These are phyloP conservation scores for Schizophyllum amplum DNA, from an alignment of 1,284 basidiomycete species.

Conservation along the genomic window DNA sequence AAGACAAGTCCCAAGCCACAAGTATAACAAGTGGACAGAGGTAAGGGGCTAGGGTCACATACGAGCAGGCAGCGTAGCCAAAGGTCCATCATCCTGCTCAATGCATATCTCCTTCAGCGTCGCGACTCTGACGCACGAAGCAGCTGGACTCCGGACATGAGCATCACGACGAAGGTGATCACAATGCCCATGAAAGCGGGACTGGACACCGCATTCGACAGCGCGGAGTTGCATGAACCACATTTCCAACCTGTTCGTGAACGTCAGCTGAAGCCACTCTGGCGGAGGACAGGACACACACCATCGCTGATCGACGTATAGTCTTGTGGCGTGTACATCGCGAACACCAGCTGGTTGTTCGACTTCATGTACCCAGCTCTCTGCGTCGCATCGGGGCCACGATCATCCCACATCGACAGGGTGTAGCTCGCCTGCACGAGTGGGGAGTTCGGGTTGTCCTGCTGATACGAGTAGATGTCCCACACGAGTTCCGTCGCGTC, in stretches of 20 bases:
- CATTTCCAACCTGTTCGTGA: neutral
- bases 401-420: slow-evolving; percentile 71
- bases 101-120: neutral
- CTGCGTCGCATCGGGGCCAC: slow-evolving; percentile 55
- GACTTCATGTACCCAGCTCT: slow-evolving; percentile 62
- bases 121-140: slow-evolving; percentile 29
- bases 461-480: slow-evolving; percentile 76
- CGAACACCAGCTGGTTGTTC: slow-evolving; percentile 71
- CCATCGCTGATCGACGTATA: slow-evolving; percentile 72
- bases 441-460: slow-evolving; percentile 53
- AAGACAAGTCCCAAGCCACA: too few species aligned
- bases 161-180: slow-evolving; percentile 61
- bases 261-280: neutral
- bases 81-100: too few species aligned
- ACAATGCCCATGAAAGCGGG: slow-evolving; percentile 62
- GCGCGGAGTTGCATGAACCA: slow-evolving; percentile 43
- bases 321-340: slow-evolving; percentile 74
- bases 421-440: slow-evolving; percentile 73
- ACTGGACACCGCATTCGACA: slow-evolving; percentile 30
- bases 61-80: too few species aligned
- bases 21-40: too few species aligned
- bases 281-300: slow-evolving; percentile 19
- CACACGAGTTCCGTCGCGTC: slow-evolving; percentile 68
- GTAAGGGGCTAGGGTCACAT: too few species aligned
- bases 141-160: slow-evolving; percentile 65